These are phyloP conservation scores for Fibroporia radiculosa DNA, from an alignment of 768 basidiomycete genomes.

Conservation along the genomic window DNA sequence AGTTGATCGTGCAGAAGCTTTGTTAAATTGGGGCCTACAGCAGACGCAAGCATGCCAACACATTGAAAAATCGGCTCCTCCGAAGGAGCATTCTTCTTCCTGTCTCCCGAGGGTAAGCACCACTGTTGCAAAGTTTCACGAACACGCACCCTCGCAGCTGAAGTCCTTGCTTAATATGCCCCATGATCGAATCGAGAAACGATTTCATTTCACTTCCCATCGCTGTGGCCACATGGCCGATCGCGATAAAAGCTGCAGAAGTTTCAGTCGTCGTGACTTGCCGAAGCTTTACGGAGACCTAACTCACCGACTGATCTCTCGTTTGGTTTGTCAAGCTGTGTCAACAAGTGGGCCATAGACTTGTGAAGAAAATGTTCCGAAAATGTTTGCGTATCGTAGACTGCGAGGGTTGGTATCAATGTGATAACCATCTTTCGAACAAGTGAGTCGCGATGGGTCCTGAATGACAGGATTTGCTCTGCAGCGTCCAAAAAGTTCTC, in stretches of 20 bases:
- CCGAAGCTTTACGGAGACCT: not conserved
- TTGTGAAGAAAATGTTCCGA: conserved; percentile 87
- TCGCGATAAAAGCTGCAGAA: conserved; percentile 77
- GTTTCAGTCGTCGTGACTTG: not conserved
- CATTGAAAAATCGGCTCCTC: conserved; percentile 98
- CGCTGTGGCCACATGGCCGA: conserved; percentile 89
- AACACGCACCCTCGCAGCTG: conserved; percentile 72
- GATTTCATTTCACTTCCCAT: conserved; percentile 94
- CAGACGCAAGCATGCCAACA: conserved; percentile 89
- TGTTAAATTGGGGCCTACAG: conserved; percentile 93
- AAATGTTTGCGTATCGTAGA: conserved; percentile 91
- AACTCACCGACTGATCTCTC: conserved; percentile 77
- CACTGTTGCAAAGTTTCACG: not conserved
- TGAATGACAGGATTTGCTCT: conserved; percentile 85
- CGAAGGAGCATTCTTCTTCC: conserved; percentile 83
- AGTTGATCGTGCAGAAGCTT: conserved; percentile 94
- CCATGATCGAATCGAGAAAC: conserved; percentile 88
- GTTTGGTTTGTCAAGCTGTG: conserved; percentile 79
- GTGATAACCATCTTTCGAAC: conserved; percentile 94
- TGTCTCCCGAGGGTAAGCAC: conserved; percentile 20
- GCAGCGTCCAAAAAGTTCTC: conserved; percentile 82
- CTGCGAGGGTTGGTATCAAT: conserved; percentile 89
- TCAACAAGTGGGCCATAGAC: conserved; percentile 86
- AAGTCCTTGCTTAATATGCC: conserved; percentile 82
- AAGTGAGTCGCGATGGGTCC: conserved; percentile 76